phyloP scores from a whole-genome alignment of 2,329 filamentous ascomycete genomes.

The Nemania sp. region DNA sequence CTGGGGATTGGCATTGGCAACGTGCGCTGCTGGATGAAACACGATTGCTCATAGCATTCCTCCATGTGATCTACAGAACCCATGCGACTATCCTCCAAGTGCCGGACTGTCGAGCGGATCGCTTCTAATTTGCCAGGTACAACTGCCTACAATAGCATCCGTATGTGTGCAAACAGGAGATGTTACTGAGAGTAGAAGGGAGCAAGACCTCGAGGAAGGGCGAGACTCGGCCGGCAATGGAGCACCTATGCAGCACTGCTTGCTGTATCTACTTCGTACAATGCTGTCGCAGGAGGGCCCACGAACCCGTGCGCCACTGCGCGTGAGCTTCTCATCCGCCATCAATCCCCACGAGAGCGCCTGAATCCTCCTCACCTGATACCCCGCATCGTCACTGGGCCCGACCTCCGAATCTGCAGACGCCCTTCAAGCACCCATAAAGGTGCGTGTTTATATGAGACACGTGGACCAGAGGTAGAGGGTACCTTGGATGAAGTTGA shows the following conservation, averaged over 20 bases:
- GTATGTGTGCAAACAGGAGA: background rate
- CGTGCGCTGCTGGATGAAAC: constrained; percentile 1
- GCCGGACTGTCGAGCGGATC: background rate
- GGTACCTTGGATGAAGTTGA: background rate
- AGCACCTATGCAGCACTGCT: background rate
- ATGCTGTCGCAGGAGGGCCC: background rate
- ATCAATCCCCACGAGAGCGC: constrained; percentile 4
- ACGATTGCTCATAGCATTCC: constrained; percentile 4
- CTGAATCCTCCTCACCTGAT: background rate
- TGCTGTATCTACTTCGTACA: background rate
- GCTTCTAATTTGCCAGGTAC: background rate
- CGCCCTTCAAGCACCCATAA: background rate
- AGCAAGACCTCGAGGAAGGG: background rate
- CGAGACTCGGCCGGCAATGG: background rate
- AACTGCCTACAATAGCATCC: too few relatives aligned
- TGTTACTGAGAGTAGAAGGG: background rate
- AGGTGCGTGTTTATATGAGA: background rate
- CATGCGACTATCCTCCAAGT: background rate
- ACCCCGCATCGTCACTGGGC: background rate
- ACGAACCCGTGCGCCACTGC: constrained; percentile 2
- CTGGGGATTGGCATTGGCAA: background rate
- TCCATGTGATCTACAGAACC: background rate
- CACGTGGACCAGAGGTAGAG: background rate
- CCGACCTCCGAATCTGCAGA: too few relatives aligned
- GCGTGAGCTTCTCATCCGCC: constrained; percentile 24